Conservation (phyloP, 2,329 filamentous ascomycete species). For the Aspergillus versicolor region DNA sequence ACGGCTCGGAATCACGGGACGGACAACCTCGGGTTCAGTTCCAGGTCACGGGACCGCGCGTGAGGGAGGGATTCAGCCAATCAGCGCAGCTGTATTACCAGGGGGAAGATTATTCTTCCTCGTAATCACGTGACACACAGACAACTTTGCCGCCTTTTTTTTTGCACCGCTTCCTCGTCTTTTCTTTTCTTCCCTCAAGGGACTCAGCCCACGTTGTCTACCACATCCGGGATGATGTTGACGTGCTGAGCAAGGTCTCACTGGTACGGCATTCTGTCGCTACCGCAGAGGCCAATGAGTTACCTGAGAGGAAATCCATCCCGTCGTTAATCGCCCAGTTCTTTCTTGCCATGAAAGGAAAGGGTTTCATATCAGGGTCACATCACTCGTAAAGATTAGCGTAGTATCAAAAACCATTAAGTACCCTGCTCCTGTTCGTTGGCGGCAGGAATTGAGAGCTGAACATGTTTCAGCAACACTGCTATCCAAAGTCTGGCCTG, state of each 20-base stretch:
- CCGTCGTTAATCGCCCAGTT: slow-evolving; percentile 53
- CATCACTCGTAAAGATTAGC: slow-evolving; percentile 22
- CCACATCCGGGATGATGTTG: slow-evolving; percentile 38
- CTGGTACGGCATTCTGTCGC: slow-evolving; percentile 48
- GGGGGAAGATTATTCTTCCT: slow-evolving; percentile 40
- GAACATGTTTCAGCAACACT: too few species aligned
- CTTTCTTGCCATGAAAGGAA: slow-evolving; percentile 45
- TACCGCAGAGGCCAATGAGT: slow-evolving; percentile 38
- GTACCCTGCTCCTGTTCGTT: neutral
- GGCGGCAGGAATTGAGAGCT: too few species aligned
- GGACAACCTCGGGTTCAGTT: slow-evolving; percentile 40
- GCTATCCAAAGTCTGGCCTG: too few species aligned
- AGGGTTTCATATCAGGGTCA: slow-evolving; percentile 54
- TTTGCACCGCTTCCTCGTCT: slow-evolving; percentile 11
- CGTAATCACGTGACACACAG: neutral
- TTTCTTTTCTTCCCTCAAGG: slow-evolving; percentile 30
- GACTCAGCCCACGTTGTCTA: slow-evolving; percentile 42
- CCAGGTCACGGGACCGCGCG: slow-evolving; percentile 34
- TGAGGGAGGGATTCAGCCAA: slow-evolving; percentile 27
- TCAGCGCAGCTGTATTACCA: slow-evolving; percentile 33
- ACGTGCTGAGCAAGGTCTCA: slow-evolving; percentile 40
- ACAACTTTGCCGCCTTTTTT: slow-evolving; percentile 20
- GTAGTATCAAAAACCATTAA: neutral
- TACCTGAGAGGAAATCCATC: slow-evolving; percentile 39
- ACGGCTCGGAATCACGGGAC: slow-evolving; percentile 38